Evolutionary conservation across 2,329 filamentous ascomycete genomes (phyloP), one percentile per base, ranked within the genome.

Genomic region (Ilyonectria mors-panacis): DNA sequence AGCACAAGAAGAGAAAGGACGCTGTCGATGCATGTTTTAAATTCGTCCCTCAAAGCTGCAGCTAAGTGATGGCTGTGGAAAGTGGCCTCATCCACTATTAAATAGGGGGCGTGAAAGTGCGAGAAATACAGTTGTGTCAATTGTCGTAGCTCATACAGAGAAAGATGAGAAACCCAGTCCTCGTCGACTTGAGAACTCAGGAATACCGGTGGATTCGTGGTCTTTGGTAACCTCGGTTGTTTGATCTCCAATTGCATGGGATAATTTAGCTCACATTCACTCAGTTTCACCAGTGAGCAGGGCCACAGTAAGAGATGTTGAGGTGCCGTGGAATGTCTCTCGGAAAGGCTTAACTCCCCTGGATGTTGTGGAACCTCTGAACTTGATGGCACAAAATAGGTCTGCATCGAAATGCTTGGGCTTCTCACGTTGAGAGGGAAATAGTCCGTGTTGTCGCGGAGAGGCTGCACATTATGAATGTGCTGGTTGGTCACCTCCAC

Each of bases 261-360:
- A 12, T 68, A 68, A 19, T 69, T 63, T 1, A 69, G 15, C 3
- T 72, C 57, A 1, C 48, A n/a, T 23, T 72, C 59, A 30, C 33
- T 67, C 19, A 71, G 47, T 6, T 23, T 33, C 1, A 66, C 19
- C 0, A 69, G 30, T 2, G 68, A 69, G 15, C 63, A 72, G 6
- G 68, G 70, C 68, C 70, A 72, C 2, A 45, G 58, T 9, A 70
- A 33, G 1, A 72, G 42, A 26, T 70, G 60, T n/a, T 72, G 66
- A 1, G 66, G 68, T 1, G 66, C 61, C 1, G 68, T 72, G 0
- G 37, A 67, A 12, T 69, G 70, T 7, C 56, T 66, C 3, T 71
- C 50, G 1, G 48, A 65, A 2, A 71, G 56, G 0, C 64, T 62
- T 6, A 71, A 56, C 17, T 72, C 69, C 15, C 63, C 28, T 44